These are phyloP conservation scores for Trametes hirsuta DNA, from an alignment of 1,284 basidiomycete species.

Conservation along the genomic window DNA sequence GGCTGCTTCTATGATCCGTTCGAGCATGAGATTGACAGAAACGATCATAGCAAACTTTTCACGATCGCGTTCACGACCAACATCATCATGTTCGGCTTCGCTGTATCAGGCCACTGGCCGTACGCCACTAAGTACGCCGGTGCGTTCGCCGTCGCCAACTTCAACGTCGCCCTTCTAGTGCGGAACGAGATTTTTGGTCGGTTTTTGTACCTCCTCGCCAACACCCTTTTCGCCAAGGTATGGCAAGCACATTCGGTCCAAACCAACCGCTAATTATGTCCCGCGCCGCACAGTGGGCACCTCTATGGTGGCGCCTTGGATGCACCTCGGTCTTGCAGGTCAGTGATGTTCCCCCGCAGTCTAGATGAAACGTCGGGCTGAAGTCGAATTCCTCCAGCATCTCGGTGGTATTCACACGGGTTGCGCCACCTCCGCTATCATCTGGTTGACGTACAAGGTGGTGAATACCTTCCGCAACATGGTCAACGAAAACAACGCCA, in stretches of 20 bases:
- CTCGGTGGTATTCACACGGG: slow-evolving; percentile 78
- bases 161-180: slow-evolving; percentile 56
- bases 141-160: slow-evolving; percentile 60
- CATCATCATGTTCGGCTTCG: slow-evolving; percentile 59
- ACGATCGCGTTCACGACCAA: slow-evolving; percentile 60
- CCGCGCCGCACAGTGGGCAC: slow-evolving; percentile 56
- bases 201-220: slow-evolving; percentile 51
- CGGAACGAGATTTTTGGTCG: slow-evolving; percentile 63
- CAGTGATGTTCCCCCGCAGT: neutral
- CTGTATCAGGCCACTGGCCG: slow-evolving; percentile 65
- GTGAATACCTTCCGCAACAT: slow-evolving; percentile 54
- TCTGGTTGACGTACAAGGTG: slow-evolving; percentile 67
- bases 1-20: neutral
- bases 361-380: neutral
- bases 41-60: slow-evolving; percentile 61
- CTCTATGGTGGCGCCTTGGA: slow-evolving; percentile 67
- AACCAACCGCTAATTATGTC: slow-evolving; percentile 12
- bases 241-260: neutral
- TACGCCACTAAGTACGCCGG: slow-evolving; percentile 63
- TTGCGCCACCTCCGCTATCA: slow-evolving; percentile 66
- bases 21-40: neutral
- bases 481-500: slow-evolving; percentile 51
- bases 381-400: slow-evolving; percentile 45
- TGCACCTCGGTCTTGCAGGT: slow-evolving; percentile 74
- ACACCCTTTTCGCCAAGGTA: slow-evolving; percentile 64